Base-by-base conservation (phyloP, 257 asterid species). In the Solanum pennellii region DNA sequence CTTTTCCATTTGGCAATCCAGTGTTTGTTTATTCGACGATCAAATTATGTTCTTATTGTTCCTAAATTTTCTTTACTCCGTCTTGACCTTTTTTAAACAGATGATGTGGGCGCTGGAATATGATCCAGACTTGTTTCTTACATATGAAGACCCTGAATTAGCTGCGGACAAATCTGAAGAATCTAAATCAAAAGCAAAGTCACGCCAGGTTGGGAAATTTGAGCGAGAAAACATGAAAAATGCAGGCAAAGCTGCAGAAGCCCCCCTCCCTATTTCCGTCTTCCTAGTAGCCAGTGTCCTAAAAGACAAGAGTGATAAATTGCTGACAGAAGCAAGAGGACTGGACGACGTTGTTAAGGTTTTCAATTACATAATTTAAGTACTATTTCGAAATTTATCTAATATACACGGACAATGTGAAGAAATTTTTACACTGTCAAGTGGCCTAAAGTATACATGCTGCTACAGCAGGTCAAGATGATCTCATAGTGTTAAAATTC, bases 21-120 rank as follows among this genome's bases (percentile, higher is more conserved):
- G 37, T 71, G n/a, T 31, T 15, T 71, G n/a, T 31, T 71, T 75
- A 75, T 80, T 7, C 33, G 13, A 35, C 14, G 23, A 49, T 21
- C 39, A 59, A 75, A 56, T 45, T 25, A 15, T 33, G 45, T 29
- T 42, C 68, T 31, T 41, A 29, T 35, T 80, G 47, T 68, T 16
- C 44, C 82, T 85, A 21, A 45, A 87, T 72, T 31, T 71, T 73
- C 80, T 49, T 66, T 41, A 11, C 73, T 90, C 66, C 9, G 86
- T 39, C 72, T 87, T 87, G 86, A 31, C 25, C 52, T 82, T 39
- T 72, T 75, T 73, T 23, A 41, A 68, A 86, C 92, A 96, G 99
- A 95, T 96, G 98, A 96, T 96, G 99, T 96, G 99, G 99, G 99
- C 98, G 27, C 92, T 96, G 76, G 99, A 96, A 89, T 96, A 94